Conservation (phyloP, 2,329 filamentous ascomycete genomes). For the Diaporthe citrichinensis region DNA sequence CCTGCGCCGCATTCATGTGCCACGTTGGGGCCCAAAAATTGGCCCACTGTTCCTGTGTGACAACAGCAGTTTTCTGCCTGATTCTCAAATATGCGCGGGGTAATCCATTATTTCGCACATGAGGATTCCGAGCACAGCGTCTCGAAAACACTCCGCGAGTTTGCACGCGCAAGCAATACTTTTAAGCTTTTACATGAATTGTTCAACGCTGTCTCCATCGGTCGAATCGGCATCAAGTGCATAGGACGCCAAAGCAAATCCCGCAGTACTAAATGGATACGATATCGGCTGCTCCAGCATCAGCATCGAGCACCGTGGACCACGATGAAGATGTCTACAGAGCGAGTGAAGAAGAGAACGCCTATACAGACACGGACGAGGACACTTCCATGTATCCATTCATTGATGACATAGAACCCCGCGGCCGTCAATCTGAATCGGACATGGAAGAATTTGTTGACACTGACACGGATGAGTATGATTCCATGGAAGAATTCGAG, state of each 20-base stretch:
- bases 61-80: not conserved
- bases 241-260: not conserved
- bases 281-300: not conserved
- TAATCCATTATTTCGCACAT: not conserved
- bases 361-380: not conserved
- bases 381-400: not conserved
- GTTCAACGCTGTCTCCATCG: not conserved
- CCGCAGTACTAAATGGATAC: not conserved
- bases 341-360: not conserved
- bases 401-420: not conserved
- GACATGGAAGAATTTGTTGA: not conserved
- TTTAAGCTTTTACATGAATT: not conserved
- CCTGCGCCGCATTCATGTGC: not conserved
- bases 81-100: not conserved
- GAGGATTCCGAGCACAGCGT: not conserved
- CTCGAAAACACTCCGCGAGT: not conserved
- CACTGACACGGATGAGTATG: not conserved
- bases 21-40: not conserved
- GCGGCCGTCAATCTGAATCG: not conserved
- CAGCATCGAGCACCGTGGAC: not conserved
- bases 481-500: not conserved
- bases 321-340: not conserved
- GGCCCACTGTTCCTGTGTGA: not conserved
- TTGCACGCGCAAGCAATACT: not conserved
- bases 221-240: not conserved